Base-by-base conservation (phyloP, 2,329 filamentous ascomycete genomes). In the Venturiaceae sp. region DNA sequence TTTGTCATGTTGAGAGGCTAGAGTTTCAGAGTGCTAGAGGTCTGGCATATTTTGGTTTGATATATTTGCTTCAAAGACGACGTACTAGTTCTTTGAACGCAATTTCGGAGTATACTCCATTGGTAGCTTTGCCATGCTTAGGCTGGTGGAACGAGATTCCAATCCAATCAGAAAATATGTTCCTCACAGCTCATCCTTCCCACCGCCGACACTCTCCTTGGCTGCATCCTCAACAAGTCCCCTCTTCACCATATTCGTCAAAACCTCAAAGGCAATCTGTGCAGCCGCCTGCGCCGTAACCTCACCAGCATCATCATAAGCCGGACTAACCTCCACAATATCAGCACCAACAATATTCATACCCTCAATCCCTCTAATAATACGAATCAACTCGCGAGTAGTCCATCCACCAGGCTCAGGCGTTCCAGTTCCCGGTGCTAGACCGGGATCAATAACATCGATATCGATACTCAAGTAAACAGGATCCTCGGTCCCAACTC, bases 351-450 rank as follows among this genome's bases (percentile, higher is more conserved):
- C 88, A 3, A 96, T 75, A 68, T 96, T 95, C 69, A 96, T 71
- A 0, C 78, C 82, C 74, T 96, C 91, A 44, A 96, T 81, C 0
- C 89, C 90, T 33, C 90, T 78, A 68, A 96, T 72, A 60, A 96
- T 90, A 13, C 87, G 79, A 63, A 95, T 92, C 64, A 96, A 77
- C 76, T 96, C 92, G 55, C 91, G 79, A 21, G 88, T 95, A 5
- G 89, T 94, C 91, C 91, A 96, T 37, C 91, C 91, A 59, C 92
- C 91, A 0, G 90, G 87, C 75, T 95, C 91, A 0, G 91, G 91
- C 0, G 91, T 96, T 1, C 91, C 92, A 0, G 90, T 95, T 1
- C 87, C 89, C 0, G 90, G 89, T 2, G 83, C 83, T 54, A 84
- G 74, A 33, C 81, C 85, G 0, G 88, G 88, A 69, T 92, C 88